phyloP scores from a whole-genome alignment of 2,329 filamentous ascomycete genomes.

The Claviceps pusilla region DNA sequence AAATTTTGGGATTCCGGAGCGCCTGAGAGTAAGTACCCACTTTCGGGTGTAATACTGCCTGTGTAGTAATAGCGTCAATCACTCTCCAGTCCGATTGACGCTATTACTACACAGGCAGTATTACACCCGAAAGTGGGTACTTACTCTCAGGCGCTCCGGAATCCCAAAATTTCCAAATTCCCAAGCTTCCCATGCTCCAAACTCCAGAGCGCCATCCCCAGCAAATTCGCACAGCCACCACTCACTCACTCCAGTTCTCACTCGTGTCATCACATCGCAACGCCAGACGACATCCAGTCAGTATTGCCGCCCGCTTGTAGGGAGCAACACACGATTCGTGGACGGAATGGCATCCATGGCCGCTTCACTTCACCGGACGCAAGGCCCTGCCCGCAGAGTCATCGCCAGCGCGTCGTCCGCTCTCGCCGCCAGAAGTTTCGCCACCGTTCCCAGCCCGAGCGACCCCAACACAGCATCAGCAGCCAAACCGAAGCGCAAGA shows the following conservation, averaged over 20 bases:
- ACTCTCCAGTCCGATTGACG: neutral
- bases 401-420: slow-evolving; percentile 18
- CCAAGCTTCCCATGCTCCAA: no score
- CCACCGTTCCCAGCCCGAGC: slow-evolving; percentile 27
- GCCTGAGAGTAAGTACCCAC: neutral
- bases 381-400: slow-evolving; percentile 27
- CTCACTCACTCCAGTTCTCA: neutral
- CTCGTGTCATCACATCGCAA: neutral
- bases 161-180: no score
- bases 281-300: neutral
- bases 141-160: neutral
- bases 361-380: slow-evolving; percentile 26
- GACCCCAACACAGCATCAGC: slow-evolving; percentile 11
- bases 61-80: neutral
- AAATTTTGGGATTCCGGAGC: no score
- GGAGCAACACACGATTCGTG: neutral
- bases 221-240: neutral
- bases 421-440: slow-evolving; percentile 24
- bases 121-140: neutral
- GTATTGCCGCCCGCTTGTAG: no score
- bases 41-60: neutral
- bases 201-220: neutral
- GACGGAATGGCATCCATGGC: slow-evolving; percentile 20
- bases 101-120: neutral
- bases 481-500: slow-evolving; percentile 19